phyloP scores from a whole-genome alignment of 2,329 filamentous ascomycete species.

The Coniochaeta ligniaria region DNA sequence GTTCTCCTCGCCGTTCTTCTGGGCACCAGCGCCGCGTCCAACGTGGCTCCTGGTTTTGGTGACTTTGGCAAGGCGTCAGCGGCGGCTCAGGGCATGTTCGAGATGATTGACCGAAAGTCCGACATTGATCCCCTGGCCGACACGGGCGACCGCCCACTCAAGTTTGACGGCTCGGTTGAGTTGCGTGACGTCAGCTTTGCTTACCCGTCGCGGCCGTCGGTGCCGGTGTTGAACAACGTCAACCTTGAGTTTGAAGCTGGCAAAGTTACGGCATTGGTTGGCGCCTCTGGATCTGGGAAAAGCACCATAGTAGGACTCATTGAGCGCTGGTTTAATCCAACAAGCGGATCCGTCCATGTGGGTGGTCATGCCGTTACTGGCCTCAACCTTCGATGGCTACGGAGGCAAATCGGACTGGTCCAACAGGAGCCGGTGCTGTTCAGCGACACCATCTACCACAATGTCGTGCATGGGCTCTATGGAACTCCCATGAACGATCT shows the following conservation, averaged over 20 bases:
- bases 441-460: slow-evolving; percentile 42
- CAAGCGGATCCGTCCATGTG: not conserved
- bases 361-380: slow-evolving; percentile 7
- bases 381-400: slow-evolving; percentile 31
- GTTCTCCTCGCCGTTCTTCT: slow-evolving; percentile 83
- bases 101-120: slow-evolving; percentile 1
- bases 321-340: slow-evolving; percentile 30
- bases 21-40: slow-evolving; percentile 81
- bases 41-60: slow-evolving; percentile 74
- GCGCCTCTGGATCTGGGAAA: slow-evolving; percentile 35
- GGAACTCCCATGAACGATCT: slow-evolving; percentile 28
- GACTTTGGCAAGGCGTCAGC: slow-evolving; percentile 76
- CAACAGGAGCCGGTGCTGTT: slow-evolving; percentile 51
- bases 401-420: slow-evolving; percentile 40
- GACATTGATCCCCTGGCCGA: not conserved
- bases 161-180: not conserved
- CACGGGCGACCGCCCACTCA: not conserved
- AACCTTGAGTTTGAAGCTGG: slow-evolving; percentile 12
- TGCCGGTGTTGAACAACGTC: slow-evolving; percentile 25
- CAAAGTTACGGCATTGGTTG: slow-evolving; percentile 30
- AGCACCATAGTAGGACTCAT: slow-evolving; percentile 34
- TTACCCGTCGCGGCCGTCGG: slow-evolving; percentile 20
- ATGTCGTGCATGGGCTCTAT: slow-evolving; percentile 37
- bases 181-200: slow-evolving; percentile 16
- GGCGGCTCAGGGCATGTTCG: slow-evolving; percentile 60